Evolutionary conservation across 169 alveolate genomes (phyloP).

Genomic region (Cryptosporidium sp.): DNA sequence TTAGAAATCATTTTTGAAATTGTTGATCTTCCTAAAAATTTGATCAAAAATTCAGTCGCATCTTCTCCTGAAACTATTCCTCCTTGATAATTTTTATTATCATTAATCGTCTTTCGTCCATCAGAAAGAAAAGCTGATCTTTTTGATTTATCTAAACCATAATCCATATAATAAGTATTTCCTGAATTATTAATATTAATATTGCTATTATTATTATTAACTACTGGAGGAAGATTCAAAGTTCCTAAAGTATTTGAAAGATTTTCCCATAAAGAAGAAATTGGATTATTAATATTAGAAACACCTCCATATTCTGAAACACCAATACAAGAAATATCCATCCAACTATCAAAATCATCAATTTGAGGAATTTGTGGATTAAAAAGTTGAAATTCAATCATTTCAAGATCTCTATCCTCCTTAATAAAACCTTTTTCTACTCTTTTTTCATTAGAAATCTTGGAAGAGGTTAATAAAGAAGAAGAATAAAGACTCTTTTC

Average conservation of each 20-base stretch:
- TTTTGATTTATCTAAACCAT: neutral
- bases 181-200: neutral
- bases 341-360: constrained; percentile 78
- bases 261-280: constrained; percentile 61
- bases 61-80: constrained; percentile 16
- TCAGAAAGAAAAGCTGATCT: neutral
- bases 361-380: constrained; percentile 77
- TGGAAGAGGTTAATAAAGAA: neutral
- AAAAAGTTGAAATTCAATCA: constrained; percentile 25
- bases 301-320: constrained; percentile 30
- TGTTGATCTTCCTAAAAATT: constrained; percentile 10
- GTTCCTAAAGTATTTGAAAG: constrained; percentile 56
- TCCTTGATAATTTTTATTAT: neutral
- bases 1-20: constrained; percentile 27
- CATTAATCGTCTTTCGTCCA: neutral
- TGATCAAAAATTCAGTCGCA: constrained; percentile 48
- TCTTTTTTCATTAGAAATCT: neutral
- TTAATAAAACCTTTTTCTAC: too few relatives aligned
- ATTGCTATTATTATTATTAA: neutral
- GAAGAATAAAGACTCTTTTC: neutral
- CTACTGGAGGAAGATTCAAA: constrained; percentile 41
- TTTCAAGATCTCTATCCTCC: neutral
- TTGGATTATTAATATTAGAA: constrained; percentile 11
- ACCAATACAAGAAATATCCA: constrained; percentile 51
- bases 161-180: neutral